Percentiles rank a stretch among this genome's conserved stretches.
phyloP scores from a whole-genome alignment of 805 yeast species.

The Starmerella bacillaris region DNA sequence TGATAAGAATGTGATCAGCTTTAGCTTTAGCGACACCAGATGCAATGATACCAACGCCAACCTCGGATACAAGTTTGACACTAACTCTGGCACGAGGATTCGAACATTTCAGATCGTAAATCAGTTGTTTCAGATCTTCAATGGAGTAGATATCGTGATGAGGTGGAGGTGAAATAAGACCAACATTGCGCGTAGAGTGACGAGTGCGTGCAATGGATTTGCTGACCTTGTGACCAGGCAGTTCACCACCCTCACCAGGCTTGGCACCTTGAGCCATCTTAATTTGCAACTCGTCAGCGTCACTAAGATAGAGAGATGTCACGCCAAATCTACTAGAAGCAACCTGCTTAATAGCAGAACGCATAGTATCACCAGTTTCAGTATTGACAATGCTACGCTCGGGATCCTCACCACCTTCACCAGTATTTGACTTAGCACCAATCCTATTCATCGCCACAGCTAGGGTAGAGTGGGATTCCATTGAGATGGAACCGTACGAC shows the following conservation, averaged over 20 bases:
- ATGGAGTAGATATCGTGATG: conserved; percentile 97
- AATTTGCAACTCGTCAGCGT: conserved; percentile 93
- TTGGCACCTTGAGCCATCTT: conserved; percentile 99
- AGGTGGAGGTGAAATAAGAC: conserved; percentile 94
- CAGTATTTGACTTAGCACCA: conserved; percentile 95
- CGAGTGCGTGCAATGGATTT: conserved; percentile 80
- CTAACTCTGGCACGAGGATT: conserved; percentile 96
- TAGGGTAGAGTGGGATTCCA: conserved; percentile 94
- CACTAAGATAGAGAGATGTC: conserved; percentile 81
- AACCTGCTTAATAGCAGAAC: conserved; percentile 95
- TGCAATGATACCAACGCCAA: conserved; percentile 97
- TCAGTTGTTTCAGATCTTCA: conserved; percentile 91
- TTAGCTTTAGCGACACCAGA: conserved; percentile 99
- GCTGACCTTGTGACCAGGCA: conserved; percentile 86
- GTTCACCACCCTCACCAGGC: conserved; percentile 99
- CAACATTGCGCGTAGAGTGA: conserved; percentile 93
- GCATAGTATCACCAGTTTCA: conserved; percentile 88
- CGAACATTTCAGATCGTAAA: conserved; percentile 88
- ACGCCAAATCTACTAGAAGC: conserved; percentile 98
- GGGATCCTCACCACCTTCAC: conserved; percentile 98
- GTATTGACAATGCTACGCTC: conserved; percentile 58
- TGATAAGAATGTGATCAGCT: conserved; percentile 86
- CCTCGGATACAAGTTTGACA: conserved; percentile 91
- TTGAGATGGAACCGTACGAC: conserved; percentile 96
- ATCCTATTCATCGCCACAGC: conserved; percentile 97